Base-by-base conservation (phyloP, 805 yeast genomes). In the Saccharomyces cerevisiae region DNA sequence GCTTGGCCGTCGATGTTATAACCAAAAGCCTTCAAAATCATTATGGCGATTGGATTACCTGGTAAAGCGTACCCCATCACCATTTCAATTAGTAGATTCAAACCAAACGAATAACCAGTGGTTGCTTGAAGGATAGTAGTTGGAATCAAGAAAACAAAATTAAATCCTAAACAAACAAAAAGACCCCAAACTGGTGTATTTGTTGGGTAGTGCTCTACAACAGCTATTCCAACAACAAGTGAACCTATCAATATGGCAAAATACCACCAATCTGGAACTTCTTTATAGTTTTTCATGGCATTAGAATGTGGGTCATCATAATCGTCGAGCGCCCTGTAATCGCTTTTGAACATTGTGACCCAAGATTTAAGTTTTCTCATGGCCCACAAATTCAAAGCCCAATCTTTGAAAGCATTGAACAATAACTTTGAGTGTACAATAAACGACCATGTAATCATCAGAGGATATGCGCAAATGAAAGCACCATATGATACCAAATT, bases 221-320 rank as follows among this genome's bases (percentile, higher is more conserved):
- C 70, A 0, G 69, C 54, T 21, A 77, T 59, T 24, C 64, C 69
- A 53, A 65, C 75, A 68, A 76, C 67, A 47, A 78, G 68, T 2
- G 73, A 58, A 8, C 82, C 71, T 28, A 83, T 72, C 13, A 72
- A 58, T n/a, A 80, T 53, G 46, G 79, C 63, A 21, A 57, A 55
- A 74, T 74, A 53, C 71, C 63, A 52, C 75, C 69, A 91, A 72
- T 91, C 97, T n/a, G 92, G 88, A 28, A 82, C 85, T 59, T 83
- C 88, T 24, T 73, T 74, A 65, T 83, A 82, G 30, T 67, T 66
- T 11, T 76, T 57, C 84, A 82, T 82, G 77, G 81, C 80, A 49
- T 70, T 72, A 53, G 82, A 76, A 60, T 80, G 84, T 1, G 84
- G 80, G 60, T 83, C 87, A 24, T 76, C 62, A 58, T 61, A 70